Percentiles rank a stretch among this genome's conserved stretches.
phyloP scores from a whole-genome alignment of 495 filamentous ascomycete genomes.

The Pseudevernia furfuracea region DNA sequence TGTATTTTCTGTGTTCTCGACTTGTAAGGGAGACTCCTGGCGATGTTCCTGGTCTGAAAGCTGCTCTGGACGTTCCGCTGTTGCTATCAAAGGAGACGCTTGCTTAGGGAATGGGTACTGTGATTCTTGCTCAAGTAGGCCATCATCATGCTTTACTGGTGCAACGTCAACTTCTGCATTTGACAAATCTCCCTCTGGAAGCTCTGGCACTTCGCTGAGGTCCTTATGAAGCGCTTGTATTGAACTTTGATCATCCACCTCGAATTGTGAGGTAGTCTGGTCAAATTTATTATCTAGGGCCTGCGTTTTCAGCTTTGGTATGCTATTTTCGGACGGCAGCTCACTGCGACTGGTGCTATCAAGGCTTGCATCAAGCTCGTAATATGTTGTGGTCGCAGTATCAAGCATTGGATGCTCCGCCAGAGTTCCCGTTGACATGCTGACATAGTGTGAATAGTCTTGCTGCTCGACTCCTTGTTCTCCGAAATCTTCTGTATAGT shows the following conservation, averaged over 20 bases:
- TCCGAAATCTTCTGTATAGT: constrained; percentile 29
- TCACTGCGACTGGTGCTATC: constrained; percentile 6
- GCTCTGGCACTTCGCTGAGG: constrained; percentile 16
- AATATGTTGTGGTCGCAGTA: constrained; percentile 7
- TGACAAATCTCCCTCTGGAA: constrained; percentile 12
- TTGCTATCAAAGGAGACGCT: not conserved
- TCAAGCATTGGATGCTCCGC: constrained; percentile 9
- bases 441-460: constrained; percentile 10
- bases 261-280: not conserved
- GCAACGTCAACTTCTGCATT: not conserved
- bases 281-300: not conserved
- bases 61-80: not conserved
- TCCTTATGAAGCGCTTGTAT: constrained; percentile 12
- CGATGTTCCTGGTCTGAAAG: not conserved
- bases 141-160: not conserved
- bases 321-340: not conserved
- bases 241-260: not conserved
- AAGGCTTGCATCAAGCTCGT: constrained; percentile 4
- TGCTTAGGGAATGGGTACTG: not conserved
- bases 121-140: not conserved
- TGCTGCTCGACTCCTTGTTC: constrained; percentile 24
- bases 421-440: constrained; percentile 10
- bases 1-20: not conserved
- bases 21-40: not conserved
- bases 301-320: not conserved